Evolutionary conservation across 805 yeast species (phyloP), one percentile per base, ranked within the genome.

Genomic region (Candida coquimbonensis): DNA sequence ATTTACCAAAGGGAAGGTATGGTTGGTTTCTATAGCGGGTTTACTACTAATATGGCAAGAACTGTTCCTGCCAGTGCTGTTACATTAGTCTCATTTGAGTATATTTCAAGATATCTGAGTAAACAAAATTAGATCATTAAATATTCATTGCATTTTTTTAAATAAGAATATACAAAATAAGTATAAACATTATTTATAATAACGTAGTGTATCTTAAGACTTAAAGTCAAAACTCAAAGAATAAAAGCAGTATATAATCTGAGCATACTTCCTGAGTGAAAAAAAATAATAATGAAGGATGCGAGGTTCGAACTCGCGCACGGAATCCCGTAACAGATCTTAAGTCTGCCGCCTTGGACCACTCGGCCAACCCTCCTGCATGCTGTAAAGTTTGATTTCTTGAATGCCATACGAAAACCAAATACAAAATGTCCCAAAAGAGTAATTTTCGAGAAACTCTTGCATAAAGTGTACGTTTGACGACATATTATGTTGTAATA

Each of bases 51-150:
- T 60, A 67, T 93, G 57, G 78, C 87, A 29, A 72, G 99, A 55
- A 93, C 99, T 0, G 87, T 91, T 0, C 99, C 99, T 4, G 90
- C 96, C 1, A 79, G 89, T 54, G 97, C 97, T 1, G 87, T 91
- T n/a, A 93, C 99, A 3, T 71, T 93, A 54, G 89, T 91, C 9
- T 86, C 96, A 27, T 93, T 87, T 64, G 99, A 93, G 60, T 84
- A 83, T 61, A 75, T 84, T 62, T 59, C 61, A 2, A 47, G 56
- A 40, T 59, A 57, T 35, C 38, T 59, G 14, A 39, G 43, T 27
- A 47, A 47, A 6, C 37, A 40, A 36, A 36, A 26, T 16, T 34
- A 35, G 12, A 17, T 16, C 12, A 16, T 36, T 35, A 26, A n/a
- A 36, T 27, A 35, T 34, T 32, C 31, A 33, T 24, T 13, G 36